Conservation (phyloP, 805 yeast genomes). For the Candida silvicultrix region DNA sequence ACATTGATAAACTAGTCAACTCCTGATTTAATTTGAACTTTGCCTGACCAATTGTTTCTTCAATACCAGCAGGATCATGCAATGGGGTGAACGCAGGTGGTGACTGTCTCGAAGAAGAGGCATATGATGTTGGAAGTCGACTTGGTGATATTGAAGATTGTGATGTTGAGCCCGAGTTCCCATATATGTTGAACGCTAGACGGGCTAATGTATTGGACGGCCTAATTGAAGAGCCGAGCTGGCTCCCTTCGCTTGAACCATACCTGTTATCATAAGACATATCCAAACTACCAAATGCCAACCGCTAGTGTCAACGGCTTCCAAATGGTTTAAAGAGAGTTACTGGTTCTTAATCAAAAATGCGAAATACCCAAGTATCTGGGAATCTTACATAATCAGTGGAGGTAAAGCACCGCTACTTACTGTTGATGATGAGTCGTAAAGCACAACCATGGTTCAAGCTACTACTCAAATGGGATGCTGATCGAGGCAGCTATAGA, state of each 20-base stretch:
- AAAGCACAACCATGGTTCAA: too few relatives aligned
- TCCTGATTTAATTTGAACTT: constrained; percentile 28
- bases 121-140: constrained; percentile 3
- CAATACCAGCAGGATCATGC: constrained; percentile 16
- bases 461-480: too few relatives aligned
- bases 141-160: constrained; percentile 13
- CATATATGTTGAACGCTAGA: constrained; percentile 56
- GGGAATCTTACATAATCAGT: too few relatives aligned
- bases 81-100: constrained; percentile 8
- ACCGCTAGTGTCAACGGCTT: too few relatives aligned
- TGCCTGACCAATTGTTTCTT: constrained; percentile 13
- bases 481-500: too few relatives aligned
- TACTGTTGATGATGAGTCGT: too few relatives aligned
- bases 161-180: constrained; percentile 24
- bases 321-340: too few relatives aligned
- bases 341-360: too few relatives aligned
- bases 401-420: too few relatives aligned
- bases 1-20: constrained; percentile 14
- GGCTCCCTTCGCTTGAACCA: constrained; percentile 7
- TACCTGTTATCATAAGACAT: constrained; percentile 3
- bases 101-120: constrained; percentile 9
- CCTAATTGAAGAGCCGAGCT: constrained; percentile 9
- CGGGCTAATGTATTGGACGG: constrained; percentile 35
- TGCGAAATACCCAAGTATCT: too few relatives aligned
- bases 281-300: too few relatives aligned